Conservation (phyloP, 2,329 filamentous ascomycete genomes). For the Fusarium virguliforme region DNA sequence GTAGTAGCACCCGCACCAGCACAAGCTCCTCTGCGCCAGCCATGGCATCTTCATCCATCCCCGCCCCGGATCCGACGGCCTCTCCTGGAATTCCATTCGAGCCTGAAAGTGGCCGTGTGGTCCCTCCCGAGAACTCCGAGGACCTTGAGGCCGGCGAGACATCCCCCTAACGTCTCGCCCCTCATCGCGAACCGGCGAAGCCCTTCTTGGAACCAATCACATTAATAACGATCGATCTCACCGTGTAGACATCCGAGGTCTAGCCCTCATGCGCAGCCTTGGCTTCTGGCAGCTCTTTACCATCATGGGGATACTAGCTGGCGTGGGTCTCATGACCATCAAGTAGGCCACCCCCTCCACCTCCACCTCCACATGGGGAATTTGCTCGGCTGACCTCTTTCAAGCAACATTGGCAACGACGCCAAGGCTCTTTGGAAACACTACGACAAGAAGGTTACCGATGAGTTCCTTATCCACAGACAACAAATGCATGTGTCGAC, state of each 20-base stretch:
- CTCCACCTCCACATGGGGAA: slow-evolving; percentile 8
- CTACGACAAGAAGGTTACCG: slow-evolving; percentile 80
- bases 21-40: slow-evolving; percentile 42
- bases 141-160: slow-evolving; percentile 77
- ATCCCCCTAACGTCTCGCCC: slow-evolving; percentile 81
- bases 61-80: slow-evolving; percentile 42
- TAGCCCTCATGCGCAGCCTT: slow-evolving; percentile 77
- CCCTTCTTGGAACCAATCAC: slow-evolving; percentile 71
- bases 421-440: slow-evolving; percentile 90
- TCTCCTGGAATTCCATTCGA: slow-evolving; percentile 49
- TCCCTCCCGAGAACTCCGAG: slow-evolving; percentile 45
- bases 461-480: slow-evolving; percentile 82
- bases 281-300: slow-evolving; percentile 95
- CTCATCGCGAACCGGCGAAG: slow-evolving; percentile 67
- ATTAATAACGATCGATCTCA: slow-evolving; percentile 82
- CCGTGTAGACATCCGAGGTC: slow-evolving; percentile 91
- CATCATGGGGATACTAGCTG: slow-evolving; percentile 91
- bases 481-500: slow-evolving; percentile 96
- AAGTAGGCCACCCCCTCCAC: slow-evolving; percentile 75
- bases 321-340: slow-evolving; percentile 98
- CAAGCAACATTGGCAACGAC: slow-evolving; percentile 93
- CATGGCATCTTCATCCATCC: slow-evolving; percentile 40
- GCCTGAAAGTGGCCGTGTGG: slow-evolving; percentile 51
- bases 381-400: slow-evolving; percentile 27
- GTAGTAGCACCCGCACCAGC: slow-evolving; percentile 55